Conservation (phyloP, 2,329 filamentous ascomycete genomes). For the Tympanopsis confertula region DNA sequence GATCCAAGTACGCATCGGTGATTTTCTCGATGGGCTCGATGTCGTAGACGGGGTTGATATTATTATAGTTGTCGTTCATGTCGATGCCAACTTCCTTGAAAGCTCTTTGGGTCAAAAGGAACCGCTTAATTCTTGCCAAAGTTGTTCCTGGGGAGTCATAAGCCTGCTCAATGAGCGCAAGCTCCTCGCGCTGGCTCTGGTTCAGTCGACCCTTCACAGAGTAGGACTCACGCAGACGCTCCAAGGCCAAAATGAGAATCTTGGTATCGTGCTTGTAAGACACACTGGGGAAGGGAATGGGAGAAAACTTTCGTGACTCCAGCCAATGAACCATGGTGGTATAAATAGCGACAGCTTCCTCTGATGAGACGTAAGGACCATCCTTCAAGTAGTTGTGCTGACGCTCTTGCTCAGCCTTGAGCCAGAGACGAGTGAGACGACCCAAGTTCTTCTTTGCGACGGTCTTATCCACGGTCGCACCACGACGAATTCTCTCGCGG, state of each 20-base stretch:
- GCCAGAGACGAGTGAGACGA: constrained; percentile 84
- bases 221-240: constrained; percentile 87
- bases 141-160: constrained; percentile 97
- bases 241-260: constrained; percentile 88
- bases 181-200: constrained; percentile 91
- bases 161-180: constrained; percentile 93
- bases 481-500: constrained; percentile 87
- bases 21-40: constrained; percentile 99
- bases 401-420: constrained; percentile 95
- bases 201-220: constrained; percentile 95
- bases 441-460: constrained; percentile 99
- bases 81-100: constrained; percentile 99
- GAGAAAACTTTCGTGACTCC: constrained; percentile 94
- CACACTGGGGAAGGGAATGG: constrained; percentile 95
- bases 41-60: constrained; percentile 97
- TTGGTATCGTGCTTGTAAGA: constrained; percentile 99
- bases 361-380: constrained; percentile 92
- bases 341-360: constrained; percentile 97
- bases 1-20: constrained; percentile 94
- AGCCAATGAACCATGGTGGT: constrained; percentile 98
- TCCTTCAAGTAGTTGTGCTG: constrained; percentile 99
- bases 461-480: constrained; percentile 96
- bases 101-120: constrained; percentile 87
- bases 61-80: constrained; percentile 99
- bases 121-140: constrained; percentile 90